Base-by-base conservation (phyloP, 441 rosid species). In the Pelargonium cotyledonis region DNA sequence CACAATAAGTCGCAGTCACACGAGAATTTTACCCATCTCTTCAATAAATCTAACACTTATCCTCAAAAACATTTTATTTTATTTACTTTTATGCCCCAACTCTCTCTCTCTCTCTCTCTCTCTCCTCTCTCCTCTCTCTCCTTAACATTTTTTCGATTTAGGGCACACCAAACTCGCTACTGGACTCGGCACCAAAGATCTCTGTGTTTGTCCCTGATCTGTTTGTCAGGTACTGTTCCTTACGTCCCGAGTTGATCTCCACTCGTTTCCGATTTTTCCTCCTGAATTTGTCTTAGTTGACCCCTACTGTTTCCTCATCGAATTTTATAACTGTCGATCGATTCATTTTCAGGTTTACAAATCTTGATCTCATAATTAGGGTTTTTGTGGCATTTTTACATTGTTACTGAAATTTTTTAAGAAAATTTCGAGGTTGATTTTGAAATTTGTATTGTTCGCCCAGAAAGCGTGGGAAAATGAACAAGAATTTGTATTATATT, bases 141-240 rank as follows among this genome's bases (percentile, higher is more conserved):
- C 38, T 55, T 18, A 5, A 38, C 61, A 14, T 61, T 65, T 65
- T 26, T 65, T 63, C 68, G 77, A 74, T 81, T 78, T 80, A 78
- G 85, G 85, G 82, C 83, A 72, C 68, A 63, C 49, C 41, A 65
- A 38, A 64, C 72, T 75, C 73, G 76, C 71, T 73, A 62, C 65
- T 73, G 65, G 76, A 79, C 83, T 81, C 65, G 63, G 63, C 53
- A 43, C 61, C 62, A 51, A 53, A 73, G 71, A 60, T 71, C 68
- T 64, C 67, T 68, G 19, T 58, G 8, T 38, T 6, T 38, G 41
- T 38, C 41, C 6, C 64, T 41, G n/a, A 80, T 80, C 83, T 69
- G 67, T 61, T 35, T 26, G 55, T 51, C 70, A 76, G 83, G 82
- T 83, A 79, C 74, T 67, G 11, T 51, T 58, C 21, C 44, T 11